Evolutionary conservation across 148 eudicot genomes (phyloP).

Genomic region (Cornus suecica): DNA sequence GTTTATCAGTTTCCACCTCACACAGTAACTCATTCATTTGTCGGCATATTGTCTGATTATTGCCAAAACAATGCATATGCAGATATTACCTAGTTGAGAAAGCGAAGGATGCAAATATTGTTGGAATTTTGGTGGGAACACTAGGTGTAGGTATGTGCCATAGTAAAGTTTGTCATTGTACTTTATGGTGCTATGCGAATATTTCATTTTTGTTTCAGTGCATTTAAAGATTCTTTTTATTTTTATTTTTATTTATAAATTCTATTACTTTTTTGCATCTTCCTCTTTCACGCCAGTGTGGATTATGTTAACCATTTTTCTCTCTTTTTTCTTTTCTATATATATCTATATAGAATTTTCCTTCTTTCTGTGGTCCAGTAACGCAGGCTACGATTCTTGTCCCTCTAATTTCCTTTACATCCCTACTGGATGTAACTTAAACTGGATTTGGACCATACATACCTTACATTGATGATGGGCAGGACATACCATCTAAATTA

Average conservation of each 20-base stretch:
- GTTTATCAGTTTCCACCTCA: not conserved
- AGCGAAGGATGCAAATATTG: conserved; percentile 93
- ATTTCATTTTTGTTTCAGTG: too few species aligned
- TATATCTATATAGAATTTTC: too few species aligned
- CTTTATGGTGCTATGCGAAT: not conserved
- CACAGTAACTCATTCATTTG: not conserved
- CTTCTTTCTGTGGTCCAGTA: not conserved
- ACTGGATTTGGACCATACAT: not conserved
- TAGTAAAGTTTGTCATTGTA: conserved; percentile 3
- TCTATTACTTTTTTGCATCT: not conserved
- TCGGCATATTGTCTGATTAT: not conserved
- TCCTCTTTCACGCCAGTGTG: not conserved
- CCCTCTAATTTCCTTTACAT: not conserved
- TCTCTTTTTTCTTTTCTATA: too few species aligned
- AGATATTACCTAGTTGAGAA: conserved; percentile 96
- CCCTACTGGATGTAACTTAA: not conserved
- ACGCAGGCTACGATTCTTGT: not conserved
- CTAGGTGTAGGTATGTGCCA: conserved; percentile 81
- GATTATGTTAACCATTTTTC: too few species aligned
- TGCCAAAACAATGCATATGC: conserved; percentile 19
- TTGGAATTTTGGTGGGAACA: conserved; percentile 94
- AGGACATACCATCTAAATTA: not conserved
- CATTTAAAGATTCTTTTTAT: not conserved
- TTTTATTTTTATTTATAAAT: not conserved
- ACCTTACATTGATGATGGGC: not conserved